phyloP scores from a whole-genome alignment of 225 moss, liverwort and hornwort genomes.

The Thuidium tamariscinum region DNA sequence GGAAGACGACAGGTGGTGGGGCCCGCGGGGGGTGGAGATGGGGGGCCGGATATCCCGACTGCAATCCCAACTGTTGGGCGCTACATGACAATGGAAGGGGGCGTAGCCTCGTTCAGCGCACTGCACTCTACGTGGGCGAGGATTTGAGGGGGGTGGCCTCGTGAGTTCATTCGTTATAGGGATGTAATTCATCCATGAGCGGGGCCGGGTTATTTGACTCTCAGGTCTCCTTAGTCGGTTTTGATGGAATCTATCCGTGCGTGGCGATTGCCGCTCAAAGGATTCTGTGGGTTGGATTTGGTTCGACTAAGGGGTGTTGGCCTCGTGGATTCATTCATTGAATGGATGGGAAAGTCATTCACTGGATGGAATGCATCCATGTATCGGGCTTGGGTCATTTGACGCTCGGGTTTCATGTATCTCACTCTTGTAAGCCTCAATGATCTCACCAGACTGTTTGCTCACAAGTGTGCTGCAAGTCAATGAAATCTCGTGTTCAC shows the following conservation, averaged over 20 bases:
- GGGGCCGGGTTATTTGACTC: neutral
- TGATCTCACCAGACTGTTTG: constrained; percentile 22
- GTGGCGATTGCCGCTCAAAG: neutral
- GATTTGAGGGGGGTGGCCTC: neutral
- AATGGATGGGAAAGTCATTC: neutral
- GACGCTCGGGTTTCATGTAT: neutral
- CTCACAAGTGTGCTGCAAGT: constrained; percentile 68
- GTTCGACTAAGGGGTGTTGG: neutral
- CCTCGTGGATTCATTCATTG: neutral
- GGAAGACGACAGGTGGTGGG: neutral
- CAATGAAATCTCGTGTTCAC: neutral
- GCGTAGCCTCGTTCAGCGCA: neutral
- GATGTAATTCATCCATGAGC: neutral
- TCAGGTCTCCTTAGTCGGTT: neutral
- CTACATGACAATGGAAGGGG: neutral
- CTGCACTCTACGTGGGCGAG: neutral
- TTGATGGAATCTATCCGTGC: neutral
- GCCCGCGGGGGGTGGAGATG: neutral
- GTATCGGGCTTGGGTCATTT: neutral
- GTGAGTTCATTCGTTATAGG: neutral
- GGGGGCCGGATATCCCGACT: neutral
- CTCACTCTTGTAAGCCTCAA: constrained; percentile 67
- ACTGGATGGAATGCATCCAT: neutral
- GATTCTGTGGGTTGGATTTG: neutral
- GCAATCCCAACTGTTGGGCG: neutral